Base-by-base conservation (phyloP, 2,329 filamentous ascomycete genomes). In the Paracoccidioides lutzii region DNA sequence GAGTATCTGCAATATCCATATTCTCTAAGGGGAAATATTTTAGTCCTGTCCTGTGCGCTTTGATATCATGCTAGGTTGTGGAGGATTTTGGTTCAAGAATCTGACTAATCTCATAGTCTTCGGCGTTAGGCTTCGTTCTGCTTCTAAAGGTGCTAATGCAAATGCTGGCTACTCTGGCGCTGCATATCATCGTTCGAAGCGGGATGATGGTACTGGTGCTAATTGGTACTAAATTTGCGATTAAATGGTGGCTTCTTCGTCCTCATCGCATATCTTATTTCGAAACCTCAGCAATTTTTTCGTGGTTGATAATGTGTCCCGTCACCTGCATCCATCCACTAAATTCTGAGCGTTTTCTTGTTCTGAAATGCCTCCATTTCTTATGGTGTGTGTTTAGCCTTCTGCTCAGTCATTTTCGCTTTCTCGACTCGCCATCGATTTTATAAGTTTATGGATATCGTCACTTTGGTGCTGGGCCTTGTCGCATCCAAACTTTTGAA, bases 21-120 rank as follows among this genome's bases (percentile, higher is more conserved):
- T 77, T 81, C 84, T 86, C 83, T 82, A 87, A 84, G 86, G 89
- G 90, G 91, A 87, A 85, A 86, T 85, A 83, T 67, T 61, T 80
- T 81, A 79, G 12, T 84, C 81, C 22, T 22, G 22, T 85, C 84
- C 83, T 86, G 83, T 84, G 83, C 84, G 84, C 37, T 87, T 84
- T 85, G 81, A 82, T 88, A 79, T 78, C 81, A 42, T 37, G 83
- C 84, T 88, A 32, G 80, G 81, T 81, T 83, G 80, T 79, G 82
- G 87, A 80, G 81, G 79, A 77, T 78, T 76, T 77, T 73, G 81
- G 80, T 81, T 84, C 82, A 84, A 81, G 81, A 80, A 80, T 79
- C 78, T 81, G 82, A 85, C 84, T 88, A 84, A 88, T 85, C 72
- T 78, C 75, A 83, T 84, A 88, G 85, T 86, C 81, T 84, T 80